Base-by-base conservation (phyloP, 331 rosid genomes). In the Arachis monticola region DNA sequence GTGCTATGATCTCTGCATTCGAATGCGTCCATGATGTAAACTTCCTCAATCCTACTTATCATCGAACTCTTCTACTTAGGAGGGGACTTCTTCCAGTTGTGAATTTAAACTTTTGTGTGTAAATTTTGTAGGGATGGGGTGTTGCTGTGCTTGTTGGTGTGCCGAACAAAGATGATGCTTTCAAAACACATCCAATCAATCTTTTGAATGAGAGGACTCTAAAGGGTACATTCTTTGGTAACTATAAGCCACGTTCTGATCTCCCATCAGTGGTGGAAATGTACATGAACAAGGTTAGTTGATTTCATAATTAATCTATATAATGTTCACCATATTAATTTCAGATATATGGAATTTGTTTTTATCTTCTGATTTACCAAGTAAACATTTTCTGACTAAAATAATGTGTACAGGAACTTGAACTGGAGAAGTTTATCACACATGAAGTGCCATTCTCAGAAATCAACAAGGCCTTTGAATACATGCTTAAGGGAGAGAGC, bases 81-180 rank as follows among this genome's bases (percentile, higher is more conserved):
- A 60, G 22, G 6, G 8, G 4, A 45, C 77, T 73, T 4, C 42
- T 52, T 65, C 6, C 12, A 82, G 38, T 73, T 46, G 6, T 73
- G 60, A 73, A 11, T 46, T 35, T 35, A 35, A 35, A 35, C 40
- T 35, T 35, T 38, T 60, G 14, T n/a, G 58, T 46, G n/a, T n/a
- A n/a, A n/a, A n/a, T n/a, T 17, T 52, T 38, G 40, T 1, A 90
- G 96, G 97, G 96, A 12, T 90, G 97, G 93, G 97, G 93, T 13
- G 87, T 90, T 66, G 97, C 97, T n/a, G 97, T 92, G 5, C 93
- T 92, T 1, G 96, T 90, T 5, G 97, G 97, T 42, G 96, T 92
- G 55, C 97, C 97, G 13, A 90, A 32, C 42, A 92, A 87, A 79
- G 93, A 92, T 7, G 91, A 87, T 55, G 84, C 87, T 12, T 88